Base-by-base conservation (phyloP, 345 rosid species). In the Arabidopsis arenosa region DNA sequence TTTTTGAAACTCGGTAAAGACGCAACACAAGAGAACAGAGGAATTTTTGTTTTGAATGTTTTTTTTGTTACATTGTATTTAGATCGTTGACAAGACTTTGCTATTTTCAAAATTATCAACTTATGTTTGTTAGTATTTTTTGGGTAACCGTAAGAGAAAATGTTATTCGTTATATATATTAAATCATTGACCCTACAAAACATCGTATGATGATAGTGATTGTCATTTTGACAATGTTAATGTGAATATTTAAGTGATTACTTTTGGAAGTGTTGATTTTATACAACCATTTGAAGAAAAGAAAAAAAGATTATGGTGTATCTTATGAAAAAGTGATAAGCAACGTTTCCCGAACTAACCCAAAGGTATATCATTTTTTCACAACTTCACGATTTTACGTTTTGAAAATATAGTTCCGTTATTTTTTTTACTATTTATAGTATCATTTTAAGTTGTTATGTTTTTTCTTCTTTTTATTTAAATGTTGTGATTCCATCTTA, bases 201-300 rank as follows among this genome's bases (percentile, higher is more conserved):
- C 53, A 72, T 72, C 62, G 60, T 62, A 72, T 51, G 28, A 72
- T 62, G 53, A 72, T 62, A 52, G 53, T 30, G 69, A 72, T 62
- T 43, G 68, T 51, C 6, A 10, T 6, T 37, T 39, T 37, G 0
- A 5, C 32, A 28, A 28, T 28, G 32, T 14, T 28, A 2, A 54
- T 49, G 32, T 21, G 21, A 55, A 32, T 30, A 54, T 54, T 54
- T 8, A 12, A 54, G 18, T 26, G 4, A 11, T 57, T 33, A 36
- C 44, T 57, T 70, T 58, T 4, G 55, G 10, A 69, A 55, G 5
- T 14, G 40, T 40, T 40, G 4, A 40, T 44, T 23, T 28, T 2
- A 43, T 28, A 63, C 12, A 44, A 30, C 9, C 30, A 5, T 8
- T 54, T 54, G 9, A 51, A 51, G 3, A 2, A 37, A 7, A 7